phyloP scores from a whole-genome alignment of 192 early-diverging fungal species.

The Podila epigama region DNA sequence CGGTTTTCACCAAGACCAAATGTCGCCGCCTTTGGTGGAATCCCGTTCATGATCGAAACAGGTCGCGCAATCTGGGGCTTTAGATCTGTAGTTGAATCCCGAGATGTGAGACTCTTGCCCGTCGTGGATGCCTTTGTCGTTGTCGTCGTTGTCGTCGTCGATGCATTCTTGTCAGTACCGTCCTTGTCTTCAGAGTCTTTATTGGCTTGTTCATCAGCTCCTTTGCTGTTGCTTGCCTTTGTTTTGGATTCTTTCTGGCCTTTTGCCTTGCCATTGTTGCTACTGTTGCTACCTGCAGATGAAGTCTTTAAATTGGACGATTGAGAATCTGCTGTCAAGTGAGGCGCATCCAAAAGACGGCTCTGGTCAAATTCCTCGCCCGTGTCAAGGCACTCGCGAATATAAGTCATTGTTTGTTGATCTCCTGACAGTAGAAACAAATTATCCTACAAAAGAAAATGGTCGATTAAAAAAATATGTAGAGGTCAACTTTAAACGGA shows the following conservation, averaged over 20 bases:
- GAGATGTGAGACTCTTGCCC: constrained; percentile 11
- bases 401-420: constrained; percentile 63
- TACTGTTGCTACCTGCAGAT: neutral
- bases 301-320: neutral
- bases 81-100: constrained; percentile 42
- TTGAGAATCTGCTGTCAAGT: neutral
- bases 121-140: constrained; percentile 12
- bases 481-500: no score
- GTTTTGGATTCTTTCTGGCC: neutral
- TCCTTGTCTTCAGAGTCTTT: constrained; percentile 13
- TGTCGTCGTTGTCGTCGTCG: constrained; percentile 21
- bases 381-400: constrained; percentile 83
- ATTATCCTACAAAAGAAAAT: constrained; percentile 57
- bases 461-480: constrained; percentile 17
- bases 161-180: constrained; percentile 22
- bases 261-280: neutral
- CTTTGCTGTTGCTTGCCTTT: constrained; percentile 29
- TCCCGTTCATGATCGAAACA: constrained; percentile 56
- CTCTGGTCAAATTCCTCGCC: constrained; percentile 71
- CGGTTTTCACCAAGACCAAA: constrained; percentile 61
- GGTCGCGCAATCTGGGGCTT: constrained; percentile 51
- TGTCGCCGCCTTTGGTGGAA: constrained; percentile 44
- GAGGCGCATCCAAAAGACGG: constrained; percentile 36
- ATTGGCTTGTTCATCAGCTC: constrained; percentile 13
- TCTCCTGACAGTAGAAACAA: constrained; percentile 74